Percentiles rank a stretch among this genome's conserved stretches.
These are phyloP conservation scores for Eragrostis nindensis DNA, from an alignment of 176 grass and related monocot species.

Conservation along the genomic window DNA sequence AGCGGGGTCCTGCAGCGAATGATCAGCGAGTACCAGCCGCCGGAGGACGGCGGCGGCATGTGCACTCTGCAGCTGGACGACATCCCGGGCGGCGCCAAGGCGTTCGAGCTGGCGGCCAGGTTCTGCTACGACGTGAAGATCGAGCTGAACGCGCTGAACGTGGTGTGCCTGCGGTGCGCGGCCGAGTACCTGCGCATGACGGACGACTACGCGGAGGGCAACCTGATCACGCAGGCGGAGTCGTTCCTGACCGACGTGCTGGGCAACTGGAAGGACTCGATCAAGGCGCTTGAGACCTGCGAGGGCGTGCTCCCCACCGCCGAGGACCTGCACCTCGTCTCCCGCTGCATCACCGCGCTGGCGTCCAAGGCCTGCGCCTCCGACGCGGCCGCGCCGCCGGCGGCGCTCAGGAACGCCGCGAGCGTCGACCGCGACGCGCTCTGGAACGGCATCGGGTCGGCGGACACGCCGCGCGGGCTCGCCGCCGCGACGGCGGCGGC, in stretches of 20 bases:
- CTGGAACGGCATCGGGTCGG: constrained; percentile 65
- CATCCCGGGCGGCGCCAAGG: constrained; percentile 83
- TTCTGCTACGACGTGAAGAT: constrained; percentile 94
- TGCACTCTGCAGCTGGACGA: constrained; percentile 78
- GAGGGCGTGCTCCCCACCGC: constrained; percentile 65
- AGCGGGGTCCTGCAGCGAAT: constrained; percentile 76
- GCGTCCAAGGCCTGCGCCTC: constrained; percentile 60
- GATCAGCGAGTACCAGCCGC: constrained; percentile 55
- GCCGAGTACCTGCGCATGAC: constrained; percentile 83
- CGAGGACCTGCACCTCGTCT: constrained; percentile 70
- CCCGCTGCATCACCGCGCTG: constrained; percentile 76
- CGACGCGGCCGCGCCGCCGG: constrained; percentile 19
- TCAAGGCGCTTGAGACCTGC: constrained; percentile 81
- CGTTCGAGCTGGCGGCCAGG: constrained; percentile 76
- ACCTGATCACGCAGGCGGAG: constrained; percentile 80
- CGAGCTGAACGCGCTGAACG: constrained; percentile 74
- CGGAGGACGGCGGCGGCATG: constrained; percentile 40
- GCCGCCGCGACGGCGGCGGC: no score
- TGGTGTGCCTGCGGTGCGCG: constrained; percentile 73
- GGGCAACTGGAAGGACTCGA: constrained; percentile 75
- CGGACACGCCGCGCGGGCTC: constrained; percentile 30
- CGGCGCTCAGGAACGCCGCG: constrained; percentile 4
- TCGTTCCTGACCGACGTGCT: constrained; percentile 68
- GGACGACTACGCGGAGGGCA: constrained; percentile 77
- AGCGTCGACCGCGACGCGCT: constrained; percentile 42